phyloP scores from a whole-genome alignment of 805 yeast species.

The Candida jianshihensis region DNA sequence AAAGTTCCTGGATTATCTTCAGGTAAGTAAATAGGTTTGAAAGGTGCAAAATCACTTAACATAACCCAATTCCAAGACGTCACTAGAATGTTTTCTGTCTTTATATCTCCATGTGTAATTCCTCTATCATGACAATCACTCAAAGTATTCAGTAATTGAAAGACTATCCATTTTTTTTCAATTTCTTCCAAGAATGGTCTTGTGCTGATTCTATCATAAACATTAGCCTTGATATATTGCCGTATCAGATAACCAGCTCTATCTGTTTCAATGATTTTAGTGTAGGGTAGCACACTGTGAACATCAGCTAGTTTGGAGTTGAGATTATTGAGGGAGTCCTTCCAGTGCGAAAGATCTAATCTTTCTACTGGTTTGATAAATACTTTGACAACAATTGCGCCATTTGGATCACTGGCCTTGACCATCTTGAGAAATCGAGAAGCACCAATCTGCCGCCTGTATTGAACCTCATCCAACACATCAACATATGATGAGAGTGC shows the following conservation, averaged over 20 bases:
- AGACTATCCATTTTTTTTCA: constrained; percentile 81
- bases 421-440: constrained; percentile 83
- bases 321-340: constrained; percentile 25
- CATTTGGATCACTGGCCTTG: constrained; percentile 67
- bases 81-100: constrained; percentile 80
- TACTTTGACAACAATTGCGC: constrained; percentile 70
- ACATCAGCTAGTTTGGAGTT: constrained; percentile 36
- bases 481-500: constrained; percentile 87
- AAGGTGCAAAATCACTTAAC: constrained; percentile 75
- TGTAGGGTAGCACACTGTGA: constrained; percentile 65
- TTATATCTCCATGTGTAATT: constrained; percentile 84
- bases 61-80: constrained; percentile 87
- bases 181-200: constrained; percentile 79
- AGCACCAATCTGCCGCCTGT: constrained; percentile 66
- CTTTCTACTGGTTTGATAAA: constrained; percentile 64
- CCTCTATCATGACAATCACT: constrained; percentile 53
- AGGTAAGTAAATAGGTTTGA: constrained; percentile 81
- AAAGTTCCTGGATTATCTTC: constrained; percentile 92
- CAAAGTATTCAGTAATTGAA: constrained; percentile 65
- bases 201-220: constrained; percentile 82
- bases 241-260: constrained; percentile 88
- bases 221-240: constrained; percentile 68
- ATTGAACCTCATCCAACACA: constrained; percentile 68
- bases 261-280: constrained; percentile 74
- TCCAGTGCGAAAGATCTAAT: constrained; percentile 17